Evolutionary conservation across 2,329 filamentous ascomycete species (phyloP).

Genomic region (Phaeosphaeria sp.): DNA sequence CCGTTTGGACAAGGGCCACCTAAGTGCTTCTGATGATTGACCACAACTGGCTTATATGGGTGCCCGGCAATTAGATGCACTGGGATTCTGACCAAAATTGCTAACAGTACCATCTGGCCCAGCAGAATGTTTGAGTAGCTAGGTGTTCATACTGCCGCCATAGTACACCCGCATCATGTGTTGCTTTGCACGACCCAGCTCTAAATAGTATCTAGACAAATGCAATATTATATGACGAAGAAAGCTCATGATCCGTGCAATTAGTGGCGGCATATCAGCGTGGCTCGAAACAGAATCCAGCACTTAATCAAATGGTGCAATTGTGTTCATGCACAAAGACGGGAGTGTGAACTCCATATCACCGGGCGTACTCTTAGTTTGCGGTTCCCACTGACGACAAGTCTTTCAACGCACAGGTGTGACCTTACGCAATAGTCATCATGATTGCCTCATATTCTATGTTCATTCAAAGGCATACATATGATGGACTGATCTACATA

Average conservation of each 20-base stretch:
- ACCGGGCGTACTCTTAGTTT: neutral
- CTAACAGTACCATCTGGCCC: neutral
- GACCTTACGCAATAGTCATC: neutral
- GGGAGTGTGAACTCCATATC: neutral
- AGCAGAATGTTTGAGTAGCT: neutral
- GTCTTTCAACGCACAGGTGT: neutral
- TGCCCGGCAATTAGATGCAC: neutral
- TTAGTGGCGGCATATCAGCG: neutral
- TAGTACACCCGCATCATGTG: neutral
- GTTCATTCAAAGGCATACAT: neutral
- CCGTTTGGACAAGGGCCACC: neutral
- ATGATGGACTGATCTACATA: constrained; percentile 11
- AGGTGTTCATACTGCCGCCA: neutral
- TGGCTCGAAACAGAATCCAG: neutral
- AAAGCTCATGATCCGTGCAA: neutral
- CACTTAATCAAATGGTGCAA: neutral
- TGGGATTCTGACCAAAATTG: neutral
- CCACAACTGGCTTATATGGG: neutral
- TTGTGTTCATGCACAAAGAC: neutral
- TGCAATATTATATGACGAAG: neutral
- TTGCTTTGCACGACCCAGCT: neutral
- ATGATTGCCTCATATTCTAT: neutral
- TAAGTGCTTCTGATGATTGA: neutral
- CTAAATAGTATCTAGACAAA: neutral
- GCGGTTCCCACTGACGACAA: neutral